Evolutionary conservation across 306 rosid genomes (phyloP).

Genomic region (Luffa aegyptiaca): DNA sequence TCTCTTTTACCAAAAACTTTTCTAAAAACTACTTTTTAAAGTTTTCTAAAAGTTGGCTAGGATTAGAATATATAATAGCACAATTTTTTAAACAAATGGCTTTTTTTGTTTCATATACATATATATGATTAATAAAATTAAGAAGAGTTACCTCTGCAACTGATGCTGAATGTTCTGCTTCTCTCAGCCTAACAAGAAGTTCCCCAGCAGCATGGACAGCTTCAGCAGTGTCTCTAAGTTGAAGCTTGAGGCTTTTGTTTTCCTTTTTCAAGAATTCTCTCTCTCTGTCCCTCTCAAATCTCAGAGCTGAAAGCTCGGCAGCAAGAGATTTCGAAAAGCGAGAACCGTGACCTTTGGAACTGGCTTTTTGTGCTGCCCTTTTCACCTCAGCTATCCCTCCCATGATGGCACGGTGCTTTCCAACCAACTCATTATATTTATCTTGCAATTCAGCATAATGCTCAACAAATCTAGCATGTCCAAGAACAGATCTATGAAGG

Average conservation of each 20-base stretch:
- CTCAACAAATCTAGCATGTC: conserved; percentile 85
- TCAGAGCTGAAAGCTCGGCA: conserved; percentile 78
- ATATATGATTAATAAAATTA: not conserved
- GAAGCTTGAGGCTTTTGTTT: conserved; percentile 70
- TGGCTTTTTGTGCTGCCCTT: conserved; percentile 79
- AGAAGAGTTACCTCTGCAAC: conserved; percentile 55
- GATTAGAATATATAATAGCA: not conserved
- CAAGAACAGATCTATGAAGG: conserved; percentile 67
- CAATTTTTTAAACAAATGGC: not conserved
- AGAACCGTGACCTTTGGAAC: conserved; percentile 64
- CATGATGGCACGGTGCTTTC: conserved; percentile 76
- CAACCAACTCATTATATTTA: conserved; percentile 61
- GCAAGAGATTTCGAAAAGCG: conserved; percentile 80
- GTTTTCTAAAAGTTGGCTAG: too few species aligned
- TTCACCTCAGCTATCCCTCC: conserved; percentile 87
- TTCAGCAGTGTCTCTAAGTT: conserved; percentile 95
- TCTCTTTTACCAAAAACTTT: not conserved
- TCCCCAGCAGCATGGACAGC: conserved; percentile 99
- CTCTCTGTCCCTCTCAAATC: conserved; percentile 89
- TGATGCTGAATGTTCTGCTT: conserved; percentile 78
- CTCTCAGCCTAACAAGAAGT: conserved; percentile 86
- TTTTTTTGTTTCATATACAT: not conserved
- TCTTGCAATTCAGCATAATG: conserved; percentile 93
- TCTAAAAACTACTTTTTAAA: not conserved
- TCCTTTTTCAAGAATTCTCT: conserved; percentile 70